A percentile compares a stretch with the other conserved stretches of the same genome.
Conservation (phyloP, 2,329 filamentous ascomycete genomes). For the Lachnellula subtilissima region DNA sequence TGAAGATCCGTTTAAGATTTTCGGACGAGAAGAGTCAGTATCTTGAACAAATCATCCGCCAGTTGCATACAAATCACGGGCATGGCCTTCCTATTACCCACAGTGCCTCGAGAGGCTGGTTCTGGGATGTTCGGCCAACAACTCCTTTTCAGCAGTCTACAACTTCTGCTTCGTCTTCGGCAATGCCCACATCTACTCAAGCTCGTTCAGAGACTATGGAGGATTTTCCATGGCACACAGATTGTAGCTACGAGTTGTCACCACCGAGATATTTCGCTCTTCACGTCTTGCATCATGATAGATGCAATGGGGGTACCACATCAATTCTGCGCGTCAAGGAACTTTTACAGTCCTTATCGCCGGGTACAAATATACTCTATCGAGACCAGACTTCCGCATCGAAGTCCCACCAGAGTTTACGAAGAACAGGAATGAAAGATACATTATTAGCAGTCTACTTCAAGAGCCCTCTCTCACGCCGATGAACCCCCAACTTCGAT, state of each 20-base stretch:
- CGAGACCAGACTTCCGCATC: constrained; percentile 19
- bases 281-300: constrained; percentile 26
- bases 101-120: constrained; percentile 22
- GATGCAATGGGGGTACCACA: constrained; percentile 23
- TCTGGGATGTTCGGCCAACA: constrained; percentile 29
- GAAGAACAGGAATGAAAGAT: constrained; percentile 22
- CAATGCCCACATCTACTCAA: constrained; percentile 1
- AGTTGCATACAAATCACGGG: neutral
- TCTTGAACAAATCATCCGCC: neutral
- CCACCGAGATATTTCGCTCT: constrained; percentile 29
- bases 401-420: constrained; percentile 32
- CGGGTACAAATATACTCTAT: constrained; percentile 14
- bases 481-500: constrained; percentile 12
- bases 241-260: constrained; percentile 25
- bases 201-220: constrained; percentile 26
- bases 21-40: constrained; percentile 1
- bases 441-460: constrained; percentile 23
- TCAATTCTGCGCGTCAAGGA: constrained; percentile 18
- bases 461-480: constrained; percentile 6
- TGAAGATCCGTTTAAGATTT: neutral
- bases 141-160: constrained; percentile 3
- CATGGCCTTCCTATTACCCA: constrained; percentile 25
- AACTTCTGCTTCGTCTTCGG: neutral
- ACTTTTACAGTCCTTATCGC: constrained; percentile 16
- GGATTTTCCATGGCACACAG: constrained; percentile 32